Percentiles rank a stretch among this genome's conserved stretches.
These are phyloP conservation scores for Bullera alba DNA, from an alignment of 768 basidiomycete genomes.

Conservation along the genomic window DNA sequence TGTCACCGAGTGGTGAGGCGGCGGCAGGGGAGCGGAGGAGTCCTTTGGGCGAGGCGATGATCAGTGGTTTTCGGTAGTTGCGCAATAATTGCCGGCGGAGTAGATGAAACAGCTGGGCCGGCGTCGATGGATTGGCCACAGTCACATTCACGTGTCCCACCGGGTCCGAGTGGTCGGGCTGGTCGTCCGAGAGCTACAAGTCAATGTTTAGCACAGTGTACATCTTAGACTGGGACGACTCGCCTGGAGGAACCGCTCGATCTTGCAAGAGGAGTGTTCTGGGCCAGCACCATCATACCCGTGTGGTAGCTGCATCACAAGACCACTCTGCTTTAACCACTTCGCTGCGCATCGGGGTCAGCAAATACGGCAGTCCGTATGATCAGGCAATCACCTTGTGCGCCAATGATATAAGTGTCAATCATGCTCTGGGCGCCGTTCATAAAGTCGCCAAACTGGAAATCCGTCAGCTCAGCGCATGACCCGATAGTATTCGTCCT, in stretches of 20 bases:
- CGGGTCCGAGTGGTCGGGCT: constrained; percentile 46
- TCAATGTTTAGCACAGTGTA: not conserved
- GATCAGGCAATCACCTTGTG: constrained; percentile 57
- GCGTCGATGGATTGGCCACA: constrained; percentile 75
- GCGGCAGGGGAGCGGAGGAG: constrained; percentile 71
- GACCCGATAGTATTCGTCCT: not conserved
- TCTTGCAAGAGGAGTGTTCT: constrained; percentile 80
- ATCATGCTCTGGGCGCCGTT: constrained; percentile 85
- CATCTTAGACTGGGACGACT: constrained; percentile 5
- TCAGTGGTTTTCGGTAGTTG: constrained; percentile 77
- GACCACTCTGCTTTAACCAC: constrained; percentile 85
- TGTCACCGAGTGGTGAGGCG: constrained; percentile 59
- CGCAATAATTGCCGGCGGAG: constrained; percentile 76
- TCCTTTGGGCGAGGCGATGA: constrained; percentile 79
- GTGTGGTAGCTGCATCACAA: constrained; percentile 78
- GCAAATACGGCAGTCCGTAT: not conserved
- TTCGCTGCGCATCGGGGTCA: constrained; percentile 55
- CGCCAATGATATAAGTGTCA: constrained; percentile 77
- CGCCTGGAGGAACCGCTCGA: constrained; percentile 88
- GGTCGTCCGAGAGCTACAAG: constrained; percentile 67
- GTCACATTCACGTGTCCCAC: constrained; percentile 69
- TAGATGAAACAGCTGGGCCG: constrained; percentile 88
- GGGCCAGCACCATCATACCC: constrained; percentile 87
- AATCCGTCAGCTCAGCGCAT: not conserved
- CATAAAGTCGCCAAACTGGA: constrained; percentile 82